Base-by-base conservation (phyloP, 2,329 filamentous ascomycete species). In the Aspergillus sp. region DNA sequence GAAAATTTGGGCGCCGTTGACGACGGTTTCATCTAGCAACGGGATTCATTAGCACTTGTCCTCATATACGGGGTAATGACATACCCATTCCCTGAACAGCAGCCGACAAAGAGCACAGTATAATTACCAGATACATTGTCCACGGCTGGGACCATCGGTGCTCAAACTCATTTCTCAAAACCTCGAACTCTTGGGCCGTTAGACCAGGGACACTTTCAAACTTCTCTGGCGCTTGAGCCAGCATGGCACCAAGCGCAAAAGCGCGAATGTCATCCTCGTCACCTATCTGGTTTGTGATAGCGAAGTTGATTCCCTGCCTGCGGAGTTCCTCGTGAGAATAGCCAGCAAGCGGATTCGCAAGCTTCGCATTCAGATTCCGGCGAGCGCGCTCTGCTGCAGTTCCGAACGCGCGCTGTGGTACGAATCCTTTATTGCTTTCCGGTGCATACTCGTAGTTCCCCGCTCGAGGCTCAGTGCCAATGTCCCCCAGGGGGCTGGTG, bases 121-220 rank as follows among this genome's bases (percentile, higher is more conserved):
- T 71, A 64, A 92, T 86, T 7, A 91, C 82, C 55, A 87, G 80
- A 73, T 90, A 91, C 53, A 91, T 81, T 72, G 85, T 84, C 64
- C 73, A 79, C 0, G 89, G 89, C 68, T 92, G 89, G 6, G 83
- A 84, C 90, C 90, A 92, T 63, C 86, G 87, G 69, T 90, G 83
- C 1, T 83, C 84, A 46, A 84, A 82, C 71, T 93, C 90, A 19
- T 83, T 80, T 11, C 83, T 79, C 45, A 92, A 76, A 5, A 85
- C 79, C 2, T 80, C 76, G 46, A 81, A 81, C 71, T 93, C 90
- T 11, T 84, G 80, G 0, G 82, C 79, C 0, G 82, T 87, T 53
- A 91, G 77, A 7, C 82, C 84, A 13, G 81, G 73, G 48, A 87
- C 72, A 19, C 77, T 76, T 19, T 82, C 80, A 69, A 83, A 85